phyloP scores from a whole-genome alignment of 148 eudicot genomes.

The Vaccinium darrowii region DNA sequence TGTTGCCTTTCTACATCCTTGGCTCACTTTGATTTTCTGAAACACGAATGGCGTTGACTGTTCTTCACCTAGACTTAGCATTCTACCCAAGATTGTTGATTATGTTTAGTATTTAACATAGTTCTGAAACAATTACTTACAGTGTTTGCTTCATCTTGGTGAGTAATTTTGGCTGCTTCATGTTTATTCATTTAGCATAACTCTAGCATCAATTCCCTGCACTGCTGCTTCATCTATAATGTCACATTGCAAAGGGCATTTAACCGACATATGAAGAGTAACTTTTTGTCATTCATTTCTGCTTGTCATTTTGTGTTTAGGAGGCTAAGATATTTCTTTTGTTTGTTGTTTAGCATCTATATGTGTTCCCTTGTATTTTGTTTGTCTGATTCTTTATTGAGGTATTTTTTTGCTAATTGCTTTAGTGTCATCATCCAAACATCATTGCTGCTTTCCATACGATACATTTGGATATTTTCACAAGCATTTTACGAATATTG shows the following conservation, averaged over 20 bases:
- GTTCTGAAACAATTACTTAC: not conserved
- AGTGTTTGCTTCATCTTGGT: not conserved
- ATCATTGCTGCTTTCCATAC: not conserved
- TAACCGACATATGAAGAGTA: not conserved
- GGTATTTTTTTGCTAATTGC: not conserved
- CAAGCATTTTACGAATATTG: not conserved
- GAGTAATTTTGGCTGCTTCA: slow-evolving; percentile 4
- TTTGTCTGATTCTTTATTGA: not conserved
- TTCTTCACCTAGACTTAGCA: not conserved
- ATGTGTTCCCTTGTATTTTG: not conserved
- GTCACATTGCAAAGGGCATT: not conserved
- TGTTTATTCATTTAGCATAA: not conserved
- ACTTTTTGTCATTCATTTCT: not conserved
- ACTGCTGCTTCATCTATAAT: slow-evolving; percentile 1
- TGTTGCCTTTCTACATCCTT: not conserved
- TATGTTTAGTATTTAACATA: not conserved
- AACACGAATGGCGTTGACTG: not conserved
- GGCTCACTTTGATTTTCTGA: not conserved
- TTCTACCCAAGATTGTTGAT: slow-evolving; percentile 5
- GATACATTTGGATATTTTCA: not conserved
- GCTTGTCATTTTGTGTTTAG: slow-evolving; percentile 9
- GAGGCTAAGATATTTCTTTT: not conserved
- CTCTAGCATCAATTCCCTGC: not conserved
- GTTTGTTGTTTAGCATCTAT: not conserved
- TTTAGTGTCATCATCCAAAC: slow-evolving; percentile 2